Evolutionary conservation across 1,284 basidiomycete genomes (phyloP), one percentile per base, ranked within the genome.

Genomic region (Hypsizygus ulmarius): DNA sequence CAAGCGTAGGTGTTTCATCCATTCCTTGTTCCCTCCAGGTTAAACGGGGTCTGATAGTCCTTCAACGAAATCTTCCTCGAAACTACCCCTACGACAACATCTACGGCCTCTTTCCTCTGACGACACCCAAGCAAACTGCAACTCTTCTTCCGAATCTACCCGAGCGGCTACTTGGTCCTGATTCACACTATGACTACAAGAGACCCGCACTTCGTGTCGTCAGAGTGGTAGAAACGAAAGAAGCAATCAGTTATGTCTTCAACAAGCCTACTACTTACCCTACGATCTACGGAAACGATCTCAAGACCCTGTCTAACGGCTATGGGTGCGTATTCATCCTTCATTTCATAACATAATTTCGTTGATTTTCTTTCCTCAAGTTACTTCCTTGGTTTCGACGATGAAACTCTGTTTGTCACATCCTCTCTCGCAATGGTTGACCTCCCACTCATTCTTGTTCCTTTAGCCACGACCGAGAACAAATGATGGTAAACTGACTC

Each of bases 231-330:
- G 43, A 45, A 10, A 54, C 50, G 12, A 50, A 35, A 39, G 30
- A 51, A 34, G 52, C 54, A 3, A 68, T 73, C 45, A 57, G 58
- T 25, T 56, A 64, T 43, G 65, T 71, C 5, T 65, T 72, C 56
- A 64, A 61, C 37, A 58, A 67, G 47, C 54, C 57, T 9, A 45
- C 49, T 7, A 52, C 47, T 37, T 73, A 65, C 60, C 51, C 57
- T 41, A 59, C 61, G 21, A 48, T 53, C 8, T 63, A 62, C 45
- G 57, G 47, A 1, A 36, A 49, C 7, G 45, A 54, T 43, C 47
- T 59, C 44, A 50, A 50, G 16, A 50, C 45, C 1, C 39, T 63
- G 18, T 60, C 61, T 7, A 51, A 58, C 32, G 64, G 63, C 12
- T 70, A 69, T 49, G 69, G 68, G 49, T 68, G 60, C 27, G 51